Evolutionary conservation across 108 stramenopile species (phyloP).

Genomic region (Nannochloropsis granulata): DNA sequence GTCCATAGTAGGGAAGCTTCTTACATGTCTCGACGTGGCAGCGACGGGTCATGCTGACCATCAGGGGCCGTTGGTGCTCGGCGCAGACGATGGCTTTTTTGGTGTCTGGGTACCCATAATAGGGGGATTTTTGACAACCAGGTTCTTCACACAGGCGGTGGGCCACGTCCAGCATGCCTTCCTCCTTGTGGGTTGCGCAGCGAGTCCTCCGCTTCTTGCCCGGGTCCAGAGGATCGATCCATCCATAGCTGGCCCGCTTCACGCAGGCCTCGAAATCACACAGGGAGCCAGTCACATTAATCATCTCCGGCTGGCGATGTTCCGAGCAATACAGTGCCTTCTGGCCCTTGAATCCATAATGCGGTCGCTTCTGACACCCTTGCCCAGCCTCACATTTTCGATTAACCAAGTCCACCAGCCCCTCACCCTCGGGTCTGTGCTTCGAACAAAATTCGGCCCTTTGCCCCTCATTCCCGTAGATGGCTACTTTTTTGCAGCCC

Average conservation of each 20-base stretch:
- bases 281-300: neutral
- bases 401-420: slow-evolving; percentile 26
- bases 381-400: slow-evolving; percentile 9
- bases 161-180: slow-evolving; percentile 22
- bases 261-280: neutral
- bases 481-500: neutral
- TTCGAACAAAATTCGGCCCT: slow-evolving; percentile 1
- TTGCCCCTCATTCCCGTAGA: slow-evolving; percentile 16
- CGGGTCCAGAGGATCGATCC: neutral
- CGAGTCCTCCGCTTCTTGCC: neutral
- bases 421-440: slow-evolving; percentile 4
- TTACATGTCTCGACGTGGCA: slow-evolving; percentile 16
- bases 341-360: slow-evolving; percentile 23
- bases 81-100: neutral
- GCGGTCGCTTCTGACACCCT: slow-evolving; percentile 26
- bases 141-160: slow-evolving; percentile 4
- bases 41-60: slow-evolving; percentile 14
- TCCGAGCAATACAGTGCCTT: slow-evolving; percentile 19
- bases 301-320: neutral
- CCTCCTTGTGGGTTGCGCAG: slow-evolving; percentile 22
- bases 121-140: neutral
- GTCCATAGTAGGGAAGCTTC: slow-evolving; percentile 21
- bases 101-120: neutral
- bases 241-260: neutral
- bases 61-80: neutral